A percentile compares a stretch with the other conserved stretches of the same genome.
Evolutionary conservation across 805 yeast genomes (phyloP).

Genomic region (Candida gorgasii): DNA sequence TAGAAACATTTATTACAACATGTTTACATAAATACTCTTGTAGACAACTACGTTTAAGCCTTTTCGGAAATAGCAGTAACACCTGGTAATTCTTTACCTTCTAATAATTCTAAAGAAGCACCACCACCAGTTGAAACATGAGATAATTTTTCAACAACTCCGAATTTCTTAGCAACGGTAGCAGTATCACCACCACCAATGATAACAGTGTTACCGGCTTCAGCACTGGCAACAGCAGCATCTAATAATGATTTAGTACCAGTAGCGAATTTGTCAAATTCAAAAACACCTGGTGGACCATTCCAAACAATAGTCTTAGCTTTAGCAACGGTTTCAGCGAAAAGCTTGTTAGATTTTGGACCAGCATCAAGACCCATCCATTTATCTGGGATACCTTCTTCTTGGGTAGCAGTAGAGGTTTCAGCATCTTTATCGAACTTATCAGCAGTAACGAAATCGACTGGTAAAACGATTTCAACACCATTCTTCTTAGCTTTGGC

Average conservation of each 20-base stretch:
- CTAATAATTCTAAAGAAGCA: constrained; percentile 97
- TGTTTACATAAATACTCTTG: not conserved
- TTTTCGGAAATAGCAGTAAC: constrained; percentile 88
- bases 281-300: constrained; percentile 99
- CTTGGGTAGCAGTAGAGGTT: constrained; percentile 80
- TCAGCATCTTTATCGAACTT: constrained; percentile 89
- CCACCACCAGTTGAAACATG: constrained; percentile 99
- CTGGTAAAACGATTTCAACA: constrained; percentile 92
- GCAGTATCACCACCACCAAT: constrained; percentile 99
- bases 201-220: constrained; percentile 89
- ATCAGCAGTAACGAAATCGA: constrained; percentile 95
- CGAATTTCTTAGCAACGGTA: constrained; percentile 97
- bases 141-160: constrained; percentile 92
- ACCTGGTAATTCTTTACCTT: constrained; percentile 99
- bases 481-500: constrained; percentile 96
- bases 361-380: constrained; percentile 98
- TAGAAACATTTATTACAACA: constrained; percentile 1
- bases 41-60: constrained; percentile 11
- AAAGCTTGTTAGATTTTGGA: constrained; percentile 80
- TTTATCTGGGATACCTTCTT: constrained; percentile 89
- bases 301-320: constrained; percentile 99
- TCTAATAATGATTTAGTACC: constrained; percentile 92
- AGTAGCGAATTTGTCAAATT: constrained; percentile 85
- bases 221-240: constrained; percentile 83
- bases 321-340: constrained; percentile 77